These are phyloP conservation scores for Kernera saxatilis DNA, from an alignment of 345 rosid genomes.

Conservation along the genomic window DNA sequence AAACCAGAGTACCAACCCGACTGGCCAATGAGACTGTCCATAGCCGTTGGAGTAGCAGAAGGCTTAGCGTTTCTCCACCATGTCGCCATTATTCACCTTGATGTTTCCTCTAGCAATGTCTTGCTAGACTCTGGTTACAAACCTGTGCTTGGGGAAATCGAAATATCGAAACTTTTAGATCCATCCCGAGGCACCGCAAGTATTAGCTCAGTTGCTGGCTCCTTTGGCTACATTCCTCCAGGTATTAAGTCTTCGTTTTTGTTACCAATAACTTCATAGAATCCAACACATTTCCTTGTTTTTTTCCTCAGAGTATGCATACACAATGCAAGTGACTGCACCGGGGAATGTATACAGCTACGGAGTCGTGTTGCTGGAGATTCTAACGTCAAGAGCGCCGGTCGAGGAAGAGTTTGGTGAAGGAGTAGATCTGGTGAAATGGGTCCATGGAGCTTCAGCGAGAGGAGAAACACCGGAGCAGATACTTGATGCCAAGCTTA, in stretches of 20 bases:
- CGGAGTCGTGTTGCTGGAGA: slow-evolving; percentile 91
- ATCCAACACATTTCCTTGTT: background rate
- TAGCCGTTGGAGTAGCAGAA: slow-evolving; percentile 88
- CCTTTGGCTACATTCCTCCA: slow-evolving; percentile 93
- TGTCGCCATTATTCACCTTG: slow-evolving; percentile 85
- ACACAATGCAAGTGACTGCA: slow-evolving; percentile 90
- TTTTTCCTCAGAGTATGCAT: slow-evolving; percentile 64
- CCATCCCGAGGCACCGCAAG: slow-evolving; percentile 80
- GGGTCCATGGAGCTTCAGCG: slow-evolving; percentile 82
- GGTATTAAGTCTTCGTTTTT: slow-evolving; percentile 39
- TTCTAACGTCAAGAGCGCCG: slow-evolving; percentile 72
- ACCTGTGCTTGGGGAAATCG: slow-evolving; percentile 83
- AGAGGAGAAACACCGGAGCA: slow-evolving; percentile 80
- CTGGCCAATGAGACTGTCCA: slow-evolving; percentile 82
- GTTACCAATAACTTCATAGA: background rate
- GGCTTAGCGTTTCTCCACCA: slow-evolving; percentile 92
- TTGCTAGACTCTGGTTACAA: slow-evolving; percentile 68
- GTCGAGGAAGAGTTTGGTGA: slow-evolving; percentile 94
- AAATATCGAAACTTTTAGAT: slow-evolving; percentile 80
- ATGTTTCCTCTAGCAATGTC: slow-evolving; percentile 78
- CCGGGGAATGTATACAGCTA: slow-evolving; percentile 94
- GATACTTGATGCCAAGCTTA: slow-evolving; percentile 77
- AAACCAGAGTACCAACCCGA: slow-evolving; percentile 62
- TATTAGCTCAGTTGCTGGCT: slow-evolving; percentile 92
- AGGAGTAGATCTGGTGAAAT: slow-evolving; percentile 80